phyloP scores from a whole-genome alignment of 352 stramenopile genomes.

The Phytophthora capsici region DNA sequence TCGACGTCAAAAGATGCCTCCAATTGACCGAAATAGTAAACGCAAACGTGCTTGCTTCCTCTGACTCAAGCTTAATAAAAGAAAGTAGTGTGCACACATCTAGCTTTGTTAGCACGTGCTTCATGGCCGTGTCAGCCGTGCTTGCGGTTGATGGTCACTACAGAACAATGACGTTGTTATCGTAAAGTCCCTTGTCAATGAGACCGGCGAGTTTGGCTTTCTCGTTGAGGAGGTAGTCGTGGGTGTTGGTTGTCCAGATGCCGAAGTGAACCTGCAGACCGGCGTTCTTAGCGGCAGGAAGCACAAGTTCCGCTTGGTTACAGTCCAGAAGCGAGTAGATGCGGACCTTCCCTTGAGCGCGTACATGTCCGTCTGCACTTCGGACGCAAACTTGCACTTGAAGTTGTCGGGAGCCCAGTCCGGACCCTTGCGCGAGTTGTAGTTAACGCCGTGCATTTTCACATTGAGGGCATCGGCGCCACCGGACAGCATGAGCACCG shows the following conservation, averaged over 20 bases:
- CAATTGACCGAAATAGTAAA: too few species aligned
- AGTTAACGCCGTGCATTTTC: slow-evolving; percentile 74
- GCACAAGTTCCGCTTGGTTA: slow-evolving; percentile 47
- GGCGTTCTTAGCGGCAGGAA: slow-evolving; percentile 49
- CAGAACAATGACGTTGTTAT: slow-evolving; percentile 57
- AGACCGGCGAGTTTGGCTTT: slow-evolving; percentile 47
- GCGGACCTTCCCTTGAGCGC: slow-evolving; percentile 53
- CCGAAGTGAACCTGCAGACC: slow-evolving; percentile 67
- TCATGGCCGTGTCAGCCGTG: slow-evolving; percentile 50
- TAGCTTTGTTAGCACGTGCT: too few species aligned
- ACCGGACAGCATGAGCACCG: slow-evolving; percentile 19
- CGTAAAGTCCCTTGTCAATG: slow-evolving; percentile 47
- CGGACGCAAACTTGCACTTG: slow-evolving; percentile 49
- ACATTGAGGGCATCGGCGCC: slow-evolving; percentile 48
- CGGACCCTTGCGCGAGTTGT: slow-evolving; percentile 64
- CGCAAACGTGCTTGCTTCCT: too few species aligned
- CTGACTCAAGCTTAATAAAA: too few species aligned
- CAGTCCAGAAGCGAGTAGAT: slow-evolving; percentile 74
- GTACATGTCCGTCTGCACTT: slow-evolving; percentile 63
- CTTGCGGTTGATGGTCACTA: slow-evolving; percentile 75
- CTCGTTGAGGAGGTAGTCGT: slow-evolving; percentile 49
- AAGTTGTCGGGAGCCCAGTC: slow-evolving; percentile 49
- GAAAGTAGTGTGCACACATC: too few species aligned
- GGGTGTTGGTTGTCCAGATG: slow-evolving; percentile 59
- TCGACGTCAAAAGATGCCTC: slow-evolving; percentile 36